These are phyloP conservation scores for Tricharina praecox DNA, from an alignment of 495 filamentous ascomycete species.

Conservation along the genomic window DNA sequence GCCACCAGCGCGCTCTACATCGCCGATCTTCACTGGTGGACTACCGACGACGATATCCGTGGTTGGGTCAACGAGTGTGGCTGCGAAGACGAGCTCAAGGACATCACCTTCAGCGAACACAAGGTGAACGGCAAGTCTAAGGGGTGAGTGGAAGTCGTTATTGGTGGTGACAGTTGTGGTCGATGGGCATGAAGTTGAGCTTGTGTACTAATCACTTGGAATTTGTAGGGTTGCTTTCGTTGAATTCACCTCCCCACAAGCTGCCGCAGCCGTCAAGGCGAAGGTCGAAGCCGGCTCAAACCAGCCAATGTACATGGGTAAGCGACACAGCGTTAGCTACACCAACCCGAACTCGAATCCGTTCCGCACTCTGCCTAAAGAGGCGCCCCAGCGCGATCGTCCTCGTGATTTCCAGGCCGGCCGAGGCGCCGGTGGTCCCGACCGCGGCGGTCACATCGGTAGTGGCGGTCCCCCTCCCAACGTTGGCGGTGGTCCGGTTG, in stretches of 20 bases:
- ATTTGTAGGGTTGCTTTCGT: constrained; percentile 67
- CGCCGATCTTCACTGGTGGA: constrained; percentile 90
- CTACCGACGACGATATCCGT: constrained; percentile 83
- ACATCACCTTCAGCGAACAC: constrained; percentile 91
- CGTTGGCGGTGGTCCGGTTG: constrained; percentile 21
- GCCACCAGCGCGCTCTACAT: constrained; percentile 71
- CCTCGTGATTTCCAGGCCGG: constrained; percentile 36
- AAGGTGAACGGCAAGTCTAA: constrained; percentile 98
- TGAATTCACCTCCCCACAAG: constrained; percentile 68
- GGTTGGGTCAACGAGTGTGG: constrained; percentile 64
- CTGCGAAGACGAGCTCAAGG: constrained; percentile 70
- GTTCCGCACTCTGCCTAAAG: constrained; percentile 83
- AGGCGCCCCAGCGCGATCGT: constrained; percentile 56
- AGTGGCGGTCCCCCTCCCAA: neutral
- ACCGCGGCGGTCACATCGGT: constrained; percentile 29
- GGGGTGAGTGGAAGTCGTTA: constrained; percentile 44
- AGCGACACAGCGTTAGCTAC: constrained; percentile 58
- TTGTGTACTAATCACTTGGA: neutral
- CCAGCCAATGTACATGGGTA: constrained; percentile 34
- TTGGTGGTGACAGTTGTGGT: neutral
- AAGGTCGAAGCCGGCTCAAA: constrained; percentile 51
- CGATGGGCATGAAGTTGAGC: neutral
- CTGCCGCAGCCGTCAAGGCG: constrained; percentile 70
- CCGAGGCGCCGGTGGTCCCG: constrained; percentile 26
- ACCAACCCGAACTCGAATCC: constrained; percentile 64